phyloP scores from a whole-genome alignment of 2,329 filamentous ascomycete genomes.

The Pseudophaeomoniella oleicola region DNA sequence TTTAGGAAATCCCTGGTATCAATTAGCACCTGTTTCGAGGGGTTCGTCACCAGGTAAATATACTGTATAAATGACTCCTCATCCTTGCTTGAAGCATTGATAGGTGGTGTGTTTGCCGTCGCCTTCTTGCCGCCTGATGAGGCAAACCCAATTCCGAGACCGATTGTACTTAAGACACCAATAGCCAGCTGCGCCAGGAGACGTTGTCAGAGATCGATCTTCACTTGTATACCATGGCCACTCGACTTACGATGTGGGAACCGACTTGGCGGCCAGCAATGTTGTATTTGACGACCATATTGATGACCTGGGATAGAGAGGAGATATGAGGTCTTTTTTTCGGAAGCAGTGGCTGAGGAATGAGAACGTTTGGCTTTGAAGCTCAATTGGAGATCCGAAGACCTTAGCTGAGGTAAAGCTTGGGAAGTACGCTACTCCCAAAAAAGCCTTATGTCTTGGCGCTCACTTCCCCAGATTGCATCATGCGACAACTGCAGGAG shows the following conservation, averaged over 20 bases:
- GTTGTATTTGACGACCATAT: constrained; percentile 37
- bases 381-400: constrained; percentile 1
- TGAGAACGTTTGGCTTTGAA: too few species aligned
- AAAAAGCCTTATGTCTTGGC: too few species aligned
- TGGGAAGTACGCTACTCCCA: too few species aligned
- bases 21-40: constrained; percentile 2
- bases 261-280: constrained; percentile 37
- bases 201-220: constrained; percentile 5
- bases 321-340: too few species aligned
- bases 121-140: constrained; percentile 31
- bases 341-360: too few species aligned
- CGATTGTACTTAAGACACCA: constrained; percentile 36
- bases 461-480: too few species aligned
- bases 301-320: constrained; percentile 13
- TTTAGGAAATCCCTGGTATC: constrained; percentile 34
- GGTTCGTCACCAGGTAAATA: constrained; percentile 13
- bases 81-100: constrained; percentile 51
- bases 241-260: constrained; percentile 34
- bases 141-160: constrained; percentile 30
- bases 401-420: too few species aligned
- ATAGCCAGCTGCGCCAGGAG: constrained; percentile 40
- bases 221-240: constrained; percentile 1
- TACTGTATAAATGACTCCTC: constrained; percentile 58
- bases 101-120: constrained; percentile 36
- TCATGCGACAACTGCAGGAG: too few species aligned